Evolutionary conservation across 257 asterid genomes (phyloP), one percentile per base, ranked within the genome.

Genomic region (Avicennia marina): DNA sequence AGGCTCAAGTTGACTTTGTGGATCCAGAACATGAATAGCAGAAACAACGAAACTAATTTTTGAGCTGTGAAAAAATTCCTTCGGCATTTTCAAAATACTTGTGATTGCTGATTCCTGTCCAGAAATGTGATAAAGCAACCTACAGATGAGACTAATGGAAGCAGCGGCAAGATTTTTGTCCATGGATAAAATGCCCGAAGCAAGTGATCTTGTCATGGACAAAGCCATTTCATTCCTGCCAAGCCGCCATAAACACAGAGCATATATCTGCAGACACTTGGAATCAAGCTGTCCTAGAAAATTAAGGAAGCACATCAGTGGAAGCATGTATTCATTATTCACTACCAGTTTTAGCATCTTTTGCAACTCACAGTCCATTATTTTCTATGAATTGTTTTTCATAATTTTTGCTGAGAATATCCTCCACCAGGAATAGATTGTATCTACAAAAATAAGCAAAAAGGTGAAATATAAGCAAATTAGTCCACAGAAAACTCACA

Each of bases 31-130:
- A 66, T 88, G 87, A 65, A 93, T 80, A 68, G 97, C 95, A 54
- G 81, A 77, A 65, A 79, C 69, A 43, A 86, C 75, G 36, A 83
- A 81, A 68, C 90, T 70, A 67, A 85, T 65, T 70, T 74, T 77
- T 57, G 97, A 77, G 73, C 85, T 82, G 73, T 64, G 70, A 66
- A 80, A 78, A 17, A 84, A 72, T 57, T 80, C 84, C 78, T 80
- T 82, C 45, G 95, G 95, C 87, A 85, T 83, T 73, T 83, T 82
- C 81, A 82, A 67, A 58, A 93, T 83, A 81, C 82, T 77, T 53
- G 49, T 62, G 72, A 79, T 77, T 11, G 89, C 87, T 36, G 91
- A 80, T 54, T 84, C 95, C 67, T 58, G 84, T 31, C 98, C 97
- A 16, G 87, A 82, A 57, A 88, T 58, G 69, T 72, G 66, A 62